phyloP scores from a whole-genome alignment of 2,329 filamentous ascomycete species.

The Lachnellula cervina region DNA sequence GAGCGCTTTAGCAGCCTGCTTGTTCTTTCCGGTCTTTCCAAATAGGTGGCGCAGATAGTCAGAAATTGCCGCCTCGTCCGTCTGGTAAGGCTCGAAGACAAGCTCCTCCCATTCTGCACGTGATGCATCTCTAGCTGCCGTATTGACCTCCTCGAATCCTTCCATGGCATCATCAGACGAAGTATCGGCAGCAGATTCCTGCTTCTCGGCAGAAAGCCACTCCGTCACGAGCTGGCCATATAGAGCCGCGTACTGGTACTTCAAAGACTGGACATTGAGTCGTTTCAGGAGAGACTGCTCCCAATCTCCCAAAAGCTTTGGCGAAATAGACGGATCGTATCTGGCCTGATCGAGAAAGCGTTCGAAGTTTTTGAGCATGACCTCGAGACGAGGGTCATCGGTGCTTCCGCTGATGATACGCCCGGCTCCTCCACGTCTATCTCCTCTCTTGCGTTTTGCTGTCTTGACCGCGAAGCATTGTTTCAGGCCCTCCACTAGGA shows the following conservation, averaged over 20 bases:
- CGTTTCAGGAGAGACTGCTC: conserved; percentile 43
- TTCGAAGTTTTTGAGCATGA: conserved; percentile 38
- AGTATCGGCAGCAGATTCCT: neutral
- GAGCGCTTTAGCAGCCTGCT: conserved; percentile 39
- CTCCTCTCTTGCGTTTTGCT: conserved; percentile 10
- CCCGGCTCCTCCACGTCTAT: conserved; percentile 4
- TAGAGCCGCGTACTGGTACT: conserved; percentile 51
- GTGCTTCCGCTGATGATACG: conserved; percentile 15
- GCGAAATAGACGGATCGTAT: conserved; percentile 49
- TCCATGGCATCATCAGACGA: conserved; percentile 12
- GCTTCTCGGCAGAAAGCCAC: conserved; percentile 40
- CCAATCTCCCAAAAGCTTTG: conserved; percentile 41
- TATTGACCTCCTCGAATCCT: conserved; percentile 40
- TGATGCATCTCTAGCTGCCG: conserved; percentile 46
- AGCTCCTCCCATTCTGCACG: conserved; percentile 50
- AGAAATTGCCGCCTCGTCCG: conserved; percentile 42
- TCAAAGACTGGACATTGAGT: conserved; percentile 46
- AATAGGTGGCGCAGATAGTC: conserved; percentile 50
- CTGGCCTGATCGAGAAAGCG: conserved; percentile 49
- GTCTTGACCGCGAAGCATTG: conserved; percentile 29
- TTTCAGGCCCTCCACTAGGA: conserved; percentile 27
- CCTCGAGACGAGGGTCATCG: conserved; percentile 18
- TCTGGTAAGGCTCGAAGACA: conserved; percentile 47
- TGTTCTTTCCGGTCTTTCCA: conserved; percentile 24
- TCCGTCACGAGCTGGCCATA: conserved; percentile 52